These are phyloP conservation scores for Exserohilum turcica DNA, from an alignment of 2,329 filamentous ascomycete species.

Conservation along the genomic window DNA sequence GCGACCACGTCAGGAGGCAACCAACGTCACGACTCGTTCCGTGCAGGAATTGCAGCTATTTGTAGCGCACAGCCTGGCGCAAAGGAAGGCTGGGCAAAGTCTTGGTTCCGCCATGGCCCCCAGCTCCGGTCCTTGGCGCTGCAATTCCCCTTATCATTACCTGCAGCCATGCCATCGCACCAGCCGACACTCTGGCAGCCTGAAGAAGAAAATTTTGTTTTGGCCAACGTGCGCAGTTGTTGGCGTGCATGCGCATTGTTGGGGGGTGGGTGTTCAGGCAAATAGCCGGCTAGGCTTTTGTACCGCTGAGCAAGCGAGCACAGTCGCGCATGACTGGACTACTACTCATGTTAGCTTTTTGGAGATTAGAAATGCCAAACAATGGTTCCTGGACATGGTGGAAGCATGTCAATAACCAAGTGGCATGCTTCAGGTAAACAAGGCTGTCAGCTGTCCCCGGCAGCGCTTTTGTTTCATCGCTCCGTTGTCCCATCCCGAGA, in stretches of 20 bases:
- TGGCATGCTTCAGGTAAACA: background rate
- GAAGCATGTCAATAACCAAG: background rate
- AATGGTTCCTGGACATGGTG: background rate
- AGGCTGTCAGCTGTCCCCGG: background rate
- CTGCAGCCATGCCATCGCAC: background rate
- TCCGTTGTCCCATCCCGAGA: background rate
- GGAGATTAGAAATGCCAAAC: too few relatives aligned
- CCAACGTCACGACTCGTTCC: background rate
- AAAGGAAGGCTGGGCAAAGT: slow-evolving; percentile 1
- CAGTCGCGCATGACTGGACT: too few relatives aligned
- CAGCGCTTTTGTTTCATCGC: background rate
- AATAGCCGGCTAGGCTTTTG: too few relatives aligned
- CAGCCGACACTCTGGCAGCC: background rate
- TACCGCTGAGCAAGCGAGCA: too few relatives aligned
- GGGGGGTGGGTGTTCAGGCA: too few relatives aligned
- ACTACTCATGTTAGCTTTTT: too few relatives aligned
- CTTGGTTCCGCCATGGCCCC: slow-evolving; percentile 5
- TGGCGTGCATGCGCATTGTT: too few relatives aligned
- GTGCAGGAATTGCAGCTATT: slow-evolving; percentile 2
- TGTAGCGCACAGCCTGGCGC: slow-evolving; percentile 3
- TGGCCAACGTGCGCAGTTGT: background rate
- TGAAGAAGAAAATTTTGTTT: background rate
- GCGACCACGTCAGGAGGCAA: background rate
- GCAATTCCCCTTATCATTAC: slow-evolving; percentile 2
- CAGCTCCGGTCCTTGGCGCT: slow-evolving; percentile 2